Conservation (phyloP, 2,329 filamentous ascomycete genomes). For the Sphaerulina populicola region DNA sequence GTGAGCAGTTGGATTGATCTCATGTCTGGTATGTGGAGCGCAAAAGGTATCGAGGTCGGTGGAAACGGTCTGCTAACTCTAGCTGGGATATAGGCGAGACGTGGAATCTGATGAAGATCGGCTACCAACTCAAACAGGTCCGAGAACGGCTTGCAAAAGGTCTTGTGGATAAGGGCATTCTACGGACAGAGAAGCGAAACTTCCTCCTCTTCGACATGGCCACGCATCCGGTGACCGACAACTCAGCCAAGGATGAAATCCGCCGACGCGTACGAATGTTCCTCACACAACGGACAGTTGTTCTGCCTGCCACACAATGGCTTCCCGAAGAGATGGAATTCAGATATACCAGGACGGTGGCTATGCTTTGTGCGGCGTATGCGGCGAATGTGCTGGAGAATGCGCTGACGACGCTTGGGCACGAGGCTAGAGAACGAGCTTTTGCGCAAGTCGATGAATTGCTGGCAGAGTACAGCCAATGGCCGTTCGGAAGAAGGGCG, state of each 20-base stretch:
- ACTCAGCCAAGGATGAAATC: constrained; percentile 95
- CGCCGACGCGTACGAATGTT: constrained; percentile 84
- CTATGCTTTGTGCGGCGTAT: constrained; percentile 97
- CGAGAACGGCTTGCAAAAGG: constrained; percentile 95
- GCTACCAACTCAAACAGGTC: constrained; percentile 98
- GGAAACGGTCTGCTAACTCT: neutral
- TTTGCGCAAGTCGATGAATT: constrained; percentile 97
- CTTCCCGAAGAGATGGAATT: constrained; percentile 92
- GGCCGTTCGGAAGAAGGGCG: constrained; percentile 79
- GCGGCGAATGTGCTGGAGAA: constrained; percentile 98
- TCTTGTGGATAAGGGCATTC: constrained; percentile 94
- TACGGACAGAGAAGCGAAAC: constrained; percentile 97
- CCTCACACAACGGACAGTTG: constrained; percentile 86
- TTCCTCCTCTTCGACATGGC: constrained; percentile 99
- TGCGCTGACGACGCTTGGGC: constrained; percentile 83
- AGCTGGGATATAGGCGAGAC: constrained; percentile 70
- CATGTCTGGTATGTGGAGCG: constrained; percentile 74
- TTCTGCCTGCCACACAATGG: constrained; percentile 77
- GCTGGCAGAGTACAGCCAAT: constrained; percentile 92
- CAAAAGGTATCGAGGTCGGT: neutral
- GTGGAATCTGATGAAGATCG: constrained; percentile 99
- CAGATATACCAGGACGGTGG: constrained; percentile 80
- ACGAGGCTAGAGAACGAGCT: constrained; percentile 86
- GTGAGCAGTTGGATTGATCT: constrained; percentile 98
- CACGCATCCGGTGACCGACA: constrained; percentile 92